Evolutionary conservation across 1,284 basidiomycete genomes (phyloP), one percentile per base, ranked within the genome.

Genomic region (Coriolopsis trogii): DNA sequence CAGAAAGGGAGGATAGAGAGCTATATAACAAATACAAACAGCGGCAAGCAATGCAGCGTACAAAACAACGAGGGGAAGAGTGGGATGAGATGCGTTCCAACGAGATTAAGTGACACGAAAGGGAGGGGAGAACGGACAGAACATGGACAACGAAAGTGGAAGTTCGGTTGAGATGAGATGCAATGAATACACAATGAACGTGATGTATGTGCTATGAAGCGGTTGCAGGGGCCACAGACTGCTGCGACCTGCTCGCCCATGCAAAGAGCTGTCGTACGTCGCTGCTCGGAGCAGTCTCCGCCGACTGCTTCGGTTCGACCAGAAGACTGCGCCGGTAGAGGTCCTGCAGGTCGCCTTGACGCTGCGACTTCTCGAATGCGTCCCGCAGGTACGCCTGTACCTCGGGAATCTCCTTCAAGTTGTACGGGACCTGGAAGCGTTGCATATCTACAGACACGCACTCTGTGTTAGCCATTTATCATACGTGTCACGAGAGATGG

Each of bases 401-500:
- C 70, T 95, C 93, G 2, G 86, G 81, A 10, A 96, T 90, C 57
- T 85, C 87, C 63, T 89, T 87, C 50, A 96, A 74, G 56, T 84
- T 85, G 71, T 91, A 96, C 1, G 87, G 79, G 15, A 87, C 83
- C 67, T 99, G 96, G 77, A 96, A 98, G 31, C 93, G 87, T 71
- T 93, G 91, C 80, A 98, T 92, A 63, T 96, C 91, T 88, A 62
- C 36, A 64, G n/a, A 23, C 8, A 6, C 38, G 51, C 3, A 18
- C 1, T 3, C 20, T 29, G 4, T 46, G n/a, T 33, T 13, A 37
- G 28, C 37, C 44, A 18, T 18, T 13, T 16, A 34, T 33, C 13
- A 16, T 16, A 10, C 31, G 6, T 9, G 23, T 13, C 53, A 45
- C 36, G 24, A 12, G 38, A 40, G 4, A 18, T 33, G 16, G 21